Base-by-base conservation (phyloP, 2,329 filamentous ascomycete species). In the Beauveria sp. region DNA sequence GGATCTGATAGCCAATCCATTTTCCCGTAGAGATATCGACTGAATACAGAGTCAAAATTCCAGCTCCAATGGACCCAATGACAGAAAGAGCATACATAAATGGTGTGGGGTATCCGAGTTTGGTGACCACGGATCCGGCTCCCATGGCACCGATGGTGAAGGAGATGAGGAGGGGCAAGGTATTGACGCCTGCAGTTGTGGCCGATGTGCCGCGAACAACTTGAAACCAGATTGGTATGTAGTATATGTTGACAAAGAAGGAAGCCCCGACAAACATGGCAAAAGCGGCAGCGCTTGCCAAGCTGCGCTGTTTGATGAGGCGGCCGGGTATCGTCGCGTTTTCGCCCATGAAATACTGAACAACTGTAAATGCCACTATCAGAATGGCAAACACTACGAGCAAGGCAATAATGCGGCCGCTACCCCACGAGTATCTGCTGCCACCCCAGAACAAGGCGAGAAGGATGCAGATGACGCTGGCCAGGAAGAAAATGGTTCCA, bases 301-400 rank as follows among this genome's bases (percentile, higher is more conserved):
- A 96, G 2, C 90, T 96, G 67, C 84, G 91, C 61, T 86, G 88
- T 63, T 82, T 82, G 43, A 84, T 94, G 9, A 84, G 93, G 20
- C 80, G 92, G 22, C 89, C 86, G 64, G 76, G 71, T 3, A 76
- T 65, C 1, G 72, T 77, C 1, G 74, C 75, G 0, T 68, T 72
- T 4, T 70, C 62, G 2, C 70, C 70, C 62, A 67, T 66, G n/a
- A 68, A 63, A 41, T 67, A 59, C 64, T 78, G 71, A 1, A 72
- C 64, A 3, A 64, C 61, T 16, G 75, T 58, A 66, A 80, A 82
- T 2, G 64, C 66, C 54, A 76, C 50, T 22, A 80, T 63, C 1
- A 79, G 69, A 18, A 77, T 64, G 1, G 57, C 64, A 20, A 73
- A 76, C 3, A 77, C 66, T 3, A 75, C 69, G 2, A 81, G 66